Evolutionary conservation across 176 grass and related monocot genomes (phyloP), one percentile per base, ranked within the genome.

Genomic region (Paspalum vaginatum): DNA sequence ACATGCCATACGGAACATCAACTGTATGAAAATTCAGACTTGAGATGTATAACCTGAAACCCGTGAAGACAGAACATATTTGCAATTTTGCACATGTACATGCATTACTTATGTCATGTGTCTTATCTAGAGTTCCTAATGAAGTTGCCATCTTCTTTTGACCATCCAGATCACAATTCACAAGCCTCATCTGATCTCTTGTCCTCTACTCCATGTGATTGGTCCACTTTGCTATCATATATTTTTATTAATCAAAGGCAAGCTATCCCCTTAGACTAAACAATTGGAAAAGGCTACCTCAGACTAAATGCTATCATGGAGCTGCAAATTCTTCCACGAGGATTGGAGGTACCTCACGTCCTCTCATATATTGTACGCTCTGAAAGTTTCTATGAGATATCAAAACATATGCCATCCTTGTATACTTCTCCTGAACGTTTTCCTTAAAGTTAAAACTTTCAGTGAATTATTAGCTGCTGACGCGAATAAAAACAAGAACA

Each of bases 71-170:
- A 16, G 20, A n/a, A 17, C 48, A 70, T 44, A 38, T 77, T 42
- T 32, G 32, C 14, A 61, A 12, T 25, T 26, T 1, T 61, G 72
- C 81, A 40, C 39, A 42, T 56, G 77, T 74, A 44, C 63, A 80
- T 43, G 56, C 17, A 52, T 79, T 14, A 46, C 46, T 58, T 56
- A 60, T 82, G 50, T 18, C 59, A 72, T 66, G 0, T 78, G 22
- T 82, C 65, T 39, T 82, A 50, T 72, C 60, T 60, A 86, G 88
- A 89, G 73, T 81, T 68, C 79, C 13, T 45, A 71, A 17, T 71
- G 59, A 86, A 86, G 38, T 85, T 82, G 88, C 11, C 78, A 82
- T 89, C 78, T 86, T 60, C 66, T 82, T 78, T 73, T 82, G 83
- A 82, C 82, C 56, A 50, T 64, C 8, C 11, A 13, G 68, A 32